These are phyloP conservation scores for Sarocladiaceae sp. DNA, from an alignment of 2,329 filamentous ascomycete genomes.

Conservation along the genomic window DNA sequence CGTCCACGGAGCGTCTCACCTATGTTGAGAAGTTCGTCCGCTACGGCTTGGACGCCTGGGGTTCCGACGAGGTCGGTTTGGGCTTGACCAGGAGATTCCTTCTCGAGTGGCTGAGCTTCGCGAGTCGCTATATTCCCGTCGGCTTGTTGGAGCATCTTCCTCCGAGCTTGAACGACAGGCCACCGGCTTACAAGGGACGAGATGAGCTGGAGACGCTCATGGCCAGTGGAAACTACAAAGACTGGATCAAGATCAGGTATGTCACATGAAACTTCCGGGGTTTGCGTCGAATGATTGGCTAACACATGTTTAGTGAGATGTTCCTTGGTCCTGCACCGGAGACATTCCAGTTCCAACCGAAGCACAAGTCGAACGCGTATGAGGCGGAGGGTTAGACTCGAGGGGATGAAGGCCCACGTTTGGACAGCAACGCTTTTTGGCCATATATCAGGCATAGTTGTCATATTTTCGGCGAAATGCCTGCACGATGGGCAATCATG, in stretches of 20 bases:
- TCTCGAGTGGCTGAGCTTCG: constrained; percentile 93
- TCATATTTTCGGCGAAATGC: too few species aligned
- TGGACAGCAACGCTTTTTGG: neutral
- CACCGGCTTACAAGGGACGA: constrained; percentile 76
- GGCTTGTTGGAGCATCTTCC: constrained; percentile 86
- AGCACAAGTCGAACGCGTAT: constrained; percentile 94
- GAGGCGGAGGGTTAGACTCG: constrained; percentile 62
- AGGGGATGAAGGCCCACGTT: constrained; percentile 1
- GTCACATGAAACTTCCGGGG: constrained; percentile 24
- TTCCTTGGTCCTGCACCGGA: constrained; percentile 88
- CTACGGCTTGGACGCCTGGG: constrained; percentile 92
- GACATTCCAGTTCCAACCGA: constrained; percentile 91
- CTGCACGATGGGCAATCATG: too few species aligned
- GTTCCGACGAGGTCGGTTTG: constrained; percentile 89
- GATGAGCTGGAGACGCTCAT: constrained; percentile 93
- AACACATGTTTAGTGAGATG: constrained; percentile 91
- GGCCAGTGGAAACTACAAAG: constrained; percentile 85
- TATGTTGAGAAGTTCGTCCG: constrained; percentile 87
- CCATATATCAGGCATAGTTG: too few species aligned
- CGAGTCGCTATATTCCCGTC: constrained; percentile 85
- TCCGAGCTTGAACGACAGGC: constrained; percentile 82
- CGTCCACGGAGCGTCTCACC: constrained; percentile 75
- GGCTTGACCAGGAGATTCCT: constrained; percentile 89
- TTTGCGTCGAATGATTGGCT: constrained; percentile 14
- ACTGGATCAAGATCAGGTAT: constrained; percentile 98